phyloP scores from a whole-genome alignment of 371 early-diverging fungal species.

The Mortierella sp. region DNA sequence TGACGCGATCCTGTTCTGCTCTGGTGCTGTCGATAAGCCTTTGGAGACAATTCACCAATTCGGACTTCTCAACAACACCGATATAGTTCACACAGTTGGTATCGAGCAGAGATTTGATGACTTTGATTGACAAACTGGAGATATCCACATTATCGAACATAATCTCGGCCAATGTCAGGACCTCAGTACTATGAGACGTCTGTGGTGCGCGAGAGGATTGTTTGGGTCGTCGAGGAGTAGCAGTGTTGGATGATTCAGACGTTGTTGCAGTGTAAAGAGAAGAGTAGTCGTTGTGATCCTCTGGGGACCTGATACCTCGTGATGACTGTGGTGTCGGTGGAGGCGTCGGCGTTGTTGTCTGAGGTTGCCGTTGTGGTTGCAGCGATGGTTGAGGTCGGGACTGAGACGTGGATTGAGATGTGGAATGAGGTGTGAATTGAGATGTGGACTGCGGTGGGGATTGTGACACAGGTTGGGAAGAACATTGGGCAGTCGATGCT shows the following conservation, averaged over 20 bases:
- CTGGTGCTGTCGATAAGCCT: constrained; percentile 16
- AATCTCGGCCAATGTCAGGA: constrained; percentile 29
- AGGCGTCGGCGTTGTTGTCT: too few relatives aligned
- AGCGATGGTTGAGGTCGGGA: constrained; percentile 1
- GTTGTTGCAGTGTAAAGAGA: not conserved
- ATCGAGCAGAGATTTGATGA: constrained; percentile 38
- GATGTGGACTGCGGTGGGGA: not conserved
- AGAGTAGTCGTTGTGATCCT: constrained; percentile 27
- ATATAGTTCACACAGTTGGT: constrained; percentile 26
- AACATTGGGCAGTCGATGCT: not conserved
- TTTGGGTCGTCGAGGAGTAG: constrained; percentile 3
- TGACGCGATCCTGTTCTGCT: constrained; percentile 5
- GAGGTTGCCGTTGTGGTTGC: constrained; percentile 4
- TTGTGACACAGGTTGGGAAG: not conserved
- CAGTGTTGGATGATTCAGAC: not conserved
- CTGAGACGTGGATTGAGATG: not conserved
- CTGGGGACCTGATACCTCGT: constrained; percentile 15
- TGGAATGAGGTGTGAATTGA: not conserved
- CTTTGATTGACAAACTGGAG: constrained; percentile 27
- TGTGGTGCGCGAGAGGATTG: constrained; percentile 28
- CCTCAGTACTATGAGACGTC: not conserved
- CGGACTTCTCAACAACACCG: constrained; percentile 38
- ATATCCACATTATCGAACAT: constrained; percentile 15
- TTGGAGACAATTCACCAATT: constrained; percentile 23
- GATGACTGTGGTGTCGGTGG: constrained; percentile 7